Evolutionary conservation across 768 basidiomycete genomes (phyloP).

Genomic region (Lanmaoa rubissima): DNA sequence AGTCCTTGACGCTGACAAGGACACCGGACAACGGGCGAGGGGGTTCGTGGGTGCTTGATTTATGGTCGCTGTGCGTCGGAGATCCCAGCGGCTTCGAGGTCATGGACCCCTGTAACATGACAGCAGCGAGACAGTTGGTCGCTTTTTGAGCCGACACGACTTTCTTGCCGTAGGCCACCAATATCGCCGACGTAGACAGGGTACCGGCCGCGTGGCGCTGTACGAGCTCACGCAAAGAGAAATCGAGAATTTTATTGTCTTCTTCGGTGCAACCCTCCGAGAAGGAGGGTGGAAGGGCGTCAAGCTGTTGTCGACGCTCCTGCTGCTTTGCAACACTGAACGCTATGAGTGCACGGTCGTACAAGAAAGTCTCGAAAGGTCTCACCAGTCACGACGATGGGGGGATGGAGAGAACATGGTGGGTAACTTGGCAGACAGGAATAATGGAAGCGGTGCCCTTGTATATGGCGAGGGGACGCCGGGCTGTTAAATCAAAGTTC

Average conservation of each 20-base stretch:
- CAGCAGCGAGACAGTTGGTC: constrained; percentile 51
- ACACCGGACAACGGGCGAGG: constrained; percentile 41
- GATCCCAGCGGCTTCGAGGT: constrained; percentile 3
- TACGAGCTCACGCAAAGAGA: constrained; percentile 39
- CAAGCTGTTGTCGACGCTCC: constrained; percentile 30
- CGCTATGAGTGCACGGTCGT: neutral
- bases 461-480: neutral
- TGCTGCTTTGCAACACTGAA: constrained; percentile 36
- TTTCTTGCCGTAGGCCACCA: constrained; percentile 42
- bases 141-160: constrained; percentile 38
- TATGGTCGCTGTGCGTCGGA: constrained; percentile 7
- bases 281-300: constrained; percentile 30
- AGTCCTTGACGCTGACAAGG: constrained; percentile 50
- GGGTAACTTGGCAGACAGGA: neutral
- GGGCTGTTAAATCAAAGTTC: neutral
- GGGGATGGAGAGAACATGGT: constrained; percentile 27
- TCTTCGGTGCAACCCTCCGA: constrained; percentile 31
- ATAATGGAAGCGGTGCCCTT: neutral
- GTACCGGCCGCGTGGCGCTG: constrained; percentile 27
- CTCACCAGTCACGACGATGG: constrained; percentile 33
- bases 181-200: constrained; percentile 31
- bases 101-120: constrained; percentile 38
- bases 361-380: neutral
- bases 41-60: neutral
- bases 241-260: constrained; percentile 36